Percentiles rank a stretch among this genome's conserved stretches.
Conservation (phyloP, 768 basidiomycete species). For the Thelephora aurantiotincta region DNA sequence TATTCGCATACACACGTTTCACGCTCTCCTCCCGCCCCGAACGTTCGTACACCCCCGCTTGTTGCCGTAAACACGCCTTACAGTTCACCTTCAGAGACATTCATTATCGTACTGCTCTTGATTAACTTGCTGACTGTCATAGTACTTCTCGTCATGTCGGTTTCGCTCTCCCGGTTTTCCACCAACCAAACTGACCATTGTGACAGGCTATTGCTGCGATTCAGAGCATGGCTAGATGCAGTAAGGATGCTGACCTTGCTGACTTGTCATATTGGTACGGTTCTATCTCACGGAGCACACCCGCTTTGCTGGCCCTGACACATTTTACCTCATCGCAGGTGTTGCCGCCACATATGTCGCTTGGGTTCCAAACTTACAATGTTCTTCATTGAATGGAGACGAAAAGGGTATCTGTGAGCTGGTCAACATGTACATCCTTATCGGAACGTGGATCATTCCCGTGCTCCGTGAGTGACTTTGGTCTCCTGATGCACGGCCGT, state of each 20-base stretch:
- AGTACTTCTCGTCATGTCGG: background rate
- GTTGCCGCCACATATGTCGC: background rate
- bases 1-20: background rate
- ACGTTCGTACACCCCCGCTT: background rate
- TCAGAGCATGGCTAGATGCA: background rate
- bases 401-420: background rate
- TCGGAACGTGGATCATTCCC: background rate
- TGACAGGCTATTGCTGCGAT: background rate
- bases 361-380: background rate
- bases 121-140: constrained; percentile 2
- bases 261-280: background rate
- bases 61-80: background rate
- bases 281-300: background rate
- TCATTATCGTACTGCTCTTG: constrained; percentile 1
- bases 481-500: background rate
- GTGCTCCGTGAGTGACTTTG: background rate
- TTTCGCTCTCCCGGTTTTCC: background rate
- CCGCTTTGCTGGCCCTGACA: background rate
- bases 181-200: background rate
- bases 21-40: background rate
- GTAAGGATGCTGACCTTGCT: background rate
- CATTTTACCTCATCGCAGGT: background rate
- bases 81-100: constrained; percentile 1
- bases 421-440: background rate
- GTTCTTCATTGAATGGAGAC: background rate